A percentile compares a stretch with the other conserved stretches of the same genome.
phyloP scores from a whole-genome alignment of 169 alveolate genomes.

The Babesia ovis region DNA sequence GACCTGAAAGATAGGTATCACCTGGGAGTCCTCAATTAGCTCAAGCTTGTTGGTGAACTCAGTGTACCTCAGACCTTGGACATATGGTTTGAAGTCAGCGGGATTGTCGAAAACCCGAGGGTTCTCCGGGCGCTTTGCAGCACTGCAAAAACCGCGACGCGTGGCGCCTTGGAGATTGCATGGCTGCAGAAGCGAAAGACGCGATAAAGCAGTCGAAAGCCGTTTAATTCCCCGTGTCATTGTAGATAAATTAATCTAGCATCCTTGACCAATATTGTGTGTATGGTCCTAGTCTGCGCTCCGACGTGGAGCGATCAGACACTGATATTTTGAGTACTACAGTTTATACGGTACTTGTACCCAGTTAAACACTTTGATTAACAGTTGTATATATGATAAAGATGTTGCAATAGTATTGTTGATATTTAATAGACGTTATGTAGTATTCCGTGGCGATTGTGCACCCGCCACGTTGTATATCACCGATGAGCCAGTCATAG shows the following conservation, averaged over 20 bases:
- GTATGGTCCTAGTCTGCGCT: conserved; percentile 7
- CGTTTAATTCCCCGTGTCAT: background rate
- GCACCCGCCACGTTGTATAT: too few relatives aligned
- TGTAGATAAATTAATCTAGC: background rate
- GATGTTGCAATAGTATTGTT: too few relatives aligned
- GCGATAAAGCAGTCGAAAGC: background rate
- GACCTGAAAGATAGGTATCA: conserved; percentile 74
- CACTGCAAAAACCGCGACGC: conserved; percentile 6
- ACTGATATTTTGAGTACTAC: too few relatives aligned
- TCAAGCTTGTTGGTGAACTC: conserved; percentile 76
- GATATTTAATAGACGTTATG: too few relatives aligned
- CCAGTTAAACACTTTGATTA: too few relatives aligned
- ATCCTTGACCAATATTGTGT: background rate
- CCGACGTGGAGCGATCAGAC: too few relatives aligned
- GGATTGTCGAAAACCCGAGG: conserved; percentile 59
- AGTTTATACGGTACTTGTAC: too few relatives aligned
- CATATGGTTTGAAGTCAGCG: conserved; percentile 59
- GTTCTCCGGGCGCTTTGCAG: conserved; percentile 51
- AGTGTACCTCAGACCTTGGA: conserved; percentile 70
- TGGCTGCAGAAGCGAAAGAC: background rate
- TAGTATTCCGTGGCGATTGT: too few relatives aligned
- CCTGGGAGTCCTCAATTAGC: conserved; percentile 70
- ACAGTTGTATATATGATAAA: too few relatives aligned
- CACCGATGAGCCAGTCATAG: too few relatives aligned
- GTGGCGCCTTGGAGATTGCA: background rate